Evolutionary conservation across 2,329 filamentous ascomycete species (phyloP).

Genomic region (Juglanconis sp.): DNA sequence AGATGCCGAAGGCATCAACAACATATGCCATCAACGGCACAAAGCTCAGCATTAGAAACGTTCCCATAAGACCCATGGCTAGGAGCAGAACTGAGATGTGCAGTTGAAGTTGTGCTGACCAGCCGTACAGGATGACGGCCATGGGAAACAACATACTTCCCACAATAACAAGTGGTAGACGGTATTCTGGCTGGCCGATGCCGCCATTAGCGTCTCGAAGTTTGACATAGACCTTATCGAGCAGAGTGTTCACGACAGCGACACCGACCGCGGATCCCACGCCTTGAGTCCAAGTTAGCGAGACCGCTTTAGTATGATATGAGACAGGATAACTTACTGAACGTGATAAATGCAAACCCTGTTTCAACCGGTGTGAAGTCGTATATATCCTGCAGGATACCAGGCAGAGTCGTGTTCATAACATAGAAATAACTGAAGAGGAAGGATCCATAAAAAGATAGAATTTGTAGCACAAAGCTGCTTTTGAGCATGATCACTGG

Average conservation of each 20-base stretch:
- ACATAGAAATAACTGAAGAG: conserved; percentile 53
- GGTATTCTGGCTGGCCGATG: conserved; percentile 48
- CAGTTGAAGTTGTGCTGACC: conserved; percentile 42
- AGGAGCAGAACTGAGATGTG: conserved; percentile 42
- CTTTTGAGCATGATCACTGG: conserved; percentile 45
- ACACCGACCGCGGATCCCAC: conserved; percentile 47
- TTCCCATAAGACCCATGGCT: conserved; percentile 42
- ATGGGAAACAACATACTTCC: conserved; percentile 45
- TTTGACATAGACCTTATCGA: conserved; percentile 52
- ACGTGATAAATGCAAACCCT: conserved; percentile 52
- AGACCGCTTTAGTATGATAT: background rate
- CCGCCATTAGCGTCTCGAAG: conserved; percentile 39
- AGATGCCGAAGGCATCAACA: conserved; percentile 54
- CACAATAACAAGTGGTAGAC: conserved; percentile 49
- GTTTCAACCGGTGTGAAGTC: conserved; percentile 47
- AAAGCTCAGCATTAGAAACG: conserved; percentile 41
- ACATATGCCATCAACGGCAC: conserved; percentile 54
- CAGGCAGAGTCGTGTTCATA: conserved; percentile 50
- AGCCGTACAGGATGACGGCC: conserved; percentile 46
- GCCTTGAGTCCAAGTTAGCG: conserved; percentile 32
- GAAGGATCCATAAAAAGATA: conserved; percentile 45
- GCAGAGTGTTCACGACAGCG: conserved; percentile 44
- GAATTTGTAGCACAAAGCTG: conserved; percentile 50
- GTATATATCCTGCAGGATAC: conserved; percentile 47
- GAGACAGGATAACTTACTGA: conserved; percentile 36